These are phyloP conservation scores for Pterocarpus santalinus DNA, from an alignment of 306 rosid species.

Conservation along the genomic window DNA sequence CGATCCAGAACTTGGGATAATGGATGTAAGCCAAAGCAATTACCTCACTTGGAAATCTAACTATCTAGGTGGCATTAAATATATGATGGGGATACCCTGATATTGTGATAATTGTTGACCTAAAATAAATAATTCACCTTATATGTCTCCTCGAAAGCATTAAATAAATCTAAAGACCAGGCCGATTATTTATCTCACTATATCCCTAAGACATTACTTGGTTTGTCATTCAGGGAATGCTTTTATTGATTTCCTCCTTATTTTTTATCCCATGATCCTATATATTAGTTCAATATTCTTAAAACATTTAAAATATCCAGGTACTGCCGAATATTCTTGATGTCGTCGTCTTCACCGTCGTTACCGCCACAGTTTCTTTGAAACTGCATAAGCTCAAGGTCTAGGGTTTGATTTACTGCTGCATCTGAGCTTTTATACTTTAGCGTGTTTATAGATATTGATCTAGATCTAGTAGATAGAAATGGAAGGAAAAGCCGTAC, in stretches of 20 bases:
- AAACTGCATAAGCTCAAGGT: slow-evolving; percentile 48
- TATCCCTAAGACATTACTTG: neutral
- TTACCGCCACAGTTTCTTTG: slow-evolving; percentile 37
- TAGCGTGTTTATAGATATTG: slow-evolving; percentile 62
- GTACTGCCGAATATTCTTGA: slow-evolving; percentile 51
- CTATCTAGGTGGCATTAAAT: too few species aligned
- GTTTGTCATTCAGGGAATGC: neutral
- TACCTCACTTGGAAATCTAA: too few species aligned
- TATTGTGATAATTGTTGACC: too few species aligned
- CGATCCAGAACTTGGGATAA: too few species aligned
- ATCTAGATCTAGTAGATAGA: slow-evolving; percentile 58
- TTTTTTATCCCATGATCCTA: slow-evolving; percentile 1
- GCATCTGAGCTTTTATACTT: slow-evolving; percentile 58
- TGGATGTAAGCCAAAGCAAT: too few species aligned
- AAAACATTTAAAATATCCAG: slow-evolving; percentile 54
- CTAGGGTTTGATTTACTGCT: slow-evolving; percentile 51
- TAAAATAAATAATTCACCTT: too few species aligned
- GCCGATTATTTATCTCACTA: too few species aligned
- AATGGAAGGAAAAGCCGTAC: slow-evolving; percentile 71
- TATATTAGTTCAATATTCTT: slow-evolving; percentile 22
- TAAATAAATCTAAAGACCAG: too few species aligned
- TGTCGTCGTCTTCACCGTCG: slow-evolving; percentile 41
- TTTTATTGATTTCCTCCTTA: neutral
- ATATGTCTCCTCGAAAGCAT: too few species aligned
- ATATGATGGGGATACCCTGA: too few species aligned